Percentiles rank a stretch among this genome's conserved stretches.
Evolutionary conservation across 139 green algal genomes (phyloP).

Genomic region (Tetraselmis striata): DNA sequence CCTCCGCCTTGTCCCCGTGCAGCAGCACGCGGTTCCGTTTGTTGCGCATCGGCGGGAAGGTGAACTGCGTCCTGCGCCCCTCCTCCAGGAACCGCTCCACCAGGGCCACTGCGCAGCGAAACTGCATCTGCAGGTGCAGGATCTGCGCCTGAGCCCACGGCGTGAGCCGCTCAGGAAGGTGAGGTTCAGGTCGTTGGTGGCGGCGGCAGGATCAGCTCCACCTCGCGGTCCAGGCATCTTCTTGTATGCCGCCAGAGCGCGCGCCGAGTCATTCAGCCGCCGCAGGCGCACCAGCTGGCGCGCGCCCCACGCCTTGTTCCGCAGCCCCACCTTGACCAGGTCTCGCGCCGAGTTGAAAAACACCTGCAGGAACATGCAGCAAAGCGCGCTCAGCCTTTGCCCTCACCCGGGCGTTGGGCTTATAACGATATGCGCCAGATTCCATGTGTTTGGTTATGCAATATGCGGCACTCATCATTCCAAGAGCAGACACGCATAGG

Average conservation of each 20-base stretch:
- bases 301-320: neutral
- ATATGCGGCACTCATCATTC: neutral
- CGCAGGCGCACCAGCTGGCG: neutral
- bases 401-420: neutral
- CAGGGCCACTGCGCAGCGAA: neutral
- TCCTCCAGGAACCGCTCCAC: neutral
- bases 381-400: neutral
- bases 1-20: neutral
- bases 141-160: neutral
- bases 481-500: neutral
- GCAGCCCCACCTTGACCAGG: neutral
- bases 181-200: neutral
- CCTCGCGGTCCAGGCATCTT: neutral
- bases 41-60: neutral
- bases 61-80: neutral
- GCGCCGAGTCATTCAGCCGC: neutral
- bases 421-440: neutral
- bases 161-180: neutral
- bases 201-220: neutral
- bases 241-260: neutral
- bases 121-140: neutral
- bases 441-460: neutral
- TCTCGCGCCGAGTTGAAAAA: neutral
- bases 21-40: neutral
- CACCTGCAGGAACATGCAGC: neutral